A percentile compares a stretch with the other conserved stretches of the same genome.
Evolutionary conservation across 2,329 filamentous ascomycete species (phyloP).

Genomic region (Colletotrichum spaethianum): DNA sequence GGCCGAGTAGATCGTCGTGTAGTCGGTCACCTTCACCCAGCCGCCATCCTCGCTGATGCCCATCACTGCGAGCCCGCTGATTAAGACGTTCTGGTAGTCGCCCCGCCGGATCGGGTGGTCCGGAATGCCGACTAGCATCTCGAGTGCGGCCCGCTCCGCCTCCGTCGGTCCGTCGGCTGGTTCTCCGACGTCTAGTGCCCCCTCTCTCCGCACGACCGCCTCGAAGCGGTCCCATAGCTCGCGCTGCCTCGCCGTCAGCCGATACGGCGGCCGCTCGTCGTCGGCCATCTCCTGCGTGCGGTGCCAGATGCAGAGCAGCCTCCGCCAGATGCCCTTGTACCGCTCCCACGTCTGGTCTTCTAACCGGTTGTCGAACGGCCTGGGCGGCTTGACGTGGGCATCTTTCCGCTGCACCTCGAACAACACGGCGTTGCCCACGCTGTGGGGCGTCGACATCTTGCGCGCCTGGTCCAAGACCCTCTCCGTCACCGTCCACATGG

Average conservation of each 20-base stretch:
- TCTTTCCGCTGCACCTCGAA: slow-evolving; percentile 35
- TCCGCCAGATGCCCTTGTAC: slow-evolving; percentile 29
- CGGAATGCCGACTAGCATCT: not conserved
- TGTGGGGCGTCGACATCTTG: not conserved
- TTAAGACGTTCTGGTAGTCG: not conserved
- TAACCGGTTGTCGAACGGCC: slow-evolving; percentile 31
- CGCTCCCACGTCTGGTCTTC: slow-evolving; percentile 34
- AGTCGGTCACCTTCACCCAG: slow-evolving; percentile 20
- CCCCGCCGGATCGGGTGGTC: not conserved
- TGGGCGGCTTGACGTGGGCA: slow-evolving; percentile 3
- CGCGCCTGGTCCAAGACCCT: not conserved
- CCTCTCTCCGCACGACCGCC: not conserved
- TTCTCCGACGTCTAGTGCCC: too few relatives aligned
- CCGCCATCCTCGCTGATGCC: slow-evolving; percentile 30
- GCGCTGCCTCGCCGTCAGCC: not conserved
- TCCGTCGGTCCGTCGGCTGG: not conserved
- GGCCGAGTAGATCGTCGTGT: slow-evolving; percentile 39
- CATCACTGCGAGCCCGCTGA: not conserved
- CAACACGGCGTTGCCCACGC: slow-evolving; percentile 19
- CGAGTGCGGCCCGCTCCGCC: not conserved
- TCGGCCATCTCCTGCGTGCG: slow-evolving; percentile 7
- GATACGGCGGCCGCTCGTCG: slow-evolving; percentile 15
- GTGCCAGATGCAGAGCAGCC: slow-evolving; percentile 21
- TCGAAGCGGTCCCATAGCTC: not conserved
- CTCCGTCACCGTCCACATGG: not conserved